These are phyloP conservation scores for Aphanomyces stellatus DNA, from an alignment of 352 stramenopile genomes.

Conservation along the genomic window DNA sequence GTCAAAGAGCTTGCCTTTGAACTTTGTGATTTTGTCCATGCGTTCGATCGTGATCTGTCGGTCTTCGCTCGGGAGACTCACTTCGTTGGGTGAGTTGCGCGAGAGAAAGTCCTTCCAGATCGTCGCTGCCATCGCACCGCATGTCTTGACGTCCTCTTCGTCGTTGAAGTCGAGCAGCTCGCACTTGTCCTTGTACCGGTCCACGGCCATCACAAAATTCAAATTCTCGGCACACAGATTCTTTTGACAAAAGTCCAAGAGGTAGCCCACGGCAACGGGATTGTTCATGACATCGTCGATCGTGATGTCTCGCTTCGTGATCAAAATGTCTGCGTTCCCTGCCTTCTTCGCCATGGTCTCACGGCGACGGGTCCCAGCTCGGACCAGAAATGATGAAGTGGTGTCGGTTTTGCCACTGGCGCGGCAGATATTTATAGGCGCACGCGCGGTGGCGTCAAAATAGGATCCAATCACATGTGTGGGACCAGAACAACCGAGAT, in stretches of 20 bases:
- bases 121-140: conserved; percentile 74
- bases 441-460: background rate
- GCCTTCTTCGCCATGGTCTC: conserved; percentile 36
- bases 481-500: background rate
- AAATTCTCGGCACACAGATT: conserved; percentile 78
- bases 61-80: conserved; percentile 71
- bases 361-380: too few species aligned
- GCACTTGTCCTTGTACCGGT: conserved; percentile 81
- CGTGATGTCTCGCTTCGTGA: conserved; percentile 55
- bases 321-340: conserved; percentile 30
- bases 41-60: conserved; percentile 69
- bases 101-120: conserved; percentile 80
- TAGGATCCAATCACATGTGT: background rate
- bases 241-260: conserved; percentile 84
- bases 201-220: conserved; percentile 82
- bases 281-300: conserved; percentile 83
- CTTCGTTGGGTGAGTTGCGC: conserved; percentile 75
- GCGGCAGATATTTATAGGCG: background rate
- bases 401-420: too few species aligned
- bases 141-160: conserved; percentile 64
- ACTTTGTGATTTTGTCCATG: conserved; percentile 75
- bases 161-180: conserved; percentile 69
- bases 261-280: conserved; percentile 71
- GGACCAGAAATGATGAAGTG: background rate
- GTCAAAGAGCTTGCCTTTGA: conserved; percentile 69